Base-by-base conservation (phyloP, 768 basidiomycete species). In the Pleurotus pulmonarius region DNA sequence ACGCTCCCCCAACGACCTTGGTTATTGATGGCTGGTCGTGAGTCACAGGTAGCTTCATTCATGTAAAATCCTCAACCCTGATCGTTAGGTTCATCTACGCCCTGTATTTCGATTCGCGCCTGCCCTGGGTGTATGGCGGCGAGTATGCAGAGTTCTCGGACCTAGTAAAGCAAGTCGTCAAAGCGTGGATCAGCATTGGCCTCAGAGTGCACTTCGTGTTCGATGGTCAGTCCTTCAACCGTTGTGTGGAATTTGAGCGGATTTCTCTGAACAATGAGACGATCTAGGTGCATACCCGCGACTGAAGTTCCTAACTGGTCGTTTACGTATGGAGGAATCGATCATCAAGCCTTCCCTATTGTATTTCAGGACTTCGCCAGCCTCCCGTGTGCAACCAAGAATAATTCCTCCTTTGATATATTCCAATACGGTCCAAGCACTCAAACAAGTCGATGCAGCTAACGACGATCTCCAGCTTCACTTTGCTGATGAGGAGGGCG, bases 1-100 rank as follows among this genome's bases (percentile, higher is more conserved):
- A 65, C 3, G 60, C 56, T 44, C 54, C 56, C 22, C 57, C 69
- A 47, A 74, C 78, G 16, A 73, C 81, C 29, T 72, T 92, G 58
- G 86, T 94, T 7, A 81, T 93, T 49, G 91, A 94, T 72, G 91
- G 83, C 45, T 91, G 87, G 89, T 92, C 91, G 91, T 93, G 68
- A 85, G 91, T 85, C 45, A 41, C 20, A 48, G 40, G 56, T 37
- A 57, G 6, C 58, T 58, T 25, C 20, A 56, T 54, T 57, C 40
- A 37, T 46, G 58, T 49, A 40, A 64, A 44, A 58, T 57, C 46
- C 48, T 18, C 49, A 55, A 26, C 45, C 47, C 51, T 56, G 29
- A 34, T 34, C 3, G 59, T 57, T 60, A 93, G 91, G 38, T 90
- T 94, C 70, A 88, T 93, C 58, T 92, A 86, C 65, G 78, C 82